A percentile compares a stretch with the other conserved stretches of the same genome.
phyloP scores from a whole-genome alignment of 345 rosid genomes.

The Nasturtium officinale region DNA sequence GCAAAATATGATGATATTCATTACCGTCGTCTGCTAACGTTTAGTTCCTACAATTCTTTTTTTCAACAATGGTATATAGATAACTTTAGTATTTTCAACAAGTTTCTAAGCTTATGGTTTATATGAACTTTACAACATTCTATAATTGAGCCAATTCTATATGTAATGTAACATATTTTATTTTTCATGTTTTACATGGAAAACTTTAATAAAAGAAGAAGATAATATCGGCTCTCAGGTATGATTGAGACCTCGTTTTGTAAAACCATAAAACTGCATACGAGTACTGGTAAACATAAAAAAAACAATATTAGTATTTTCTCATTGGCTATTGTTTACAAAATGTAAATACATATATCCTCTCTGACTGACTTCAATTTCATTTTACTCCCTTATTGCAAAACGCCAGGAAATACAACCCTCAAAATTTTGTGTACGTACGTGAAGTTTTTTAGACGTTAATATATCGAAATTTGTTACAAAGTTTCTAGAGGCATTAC shows the following conservation, averaged over 20 bases:
- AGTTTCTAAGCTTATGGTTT: background rate
- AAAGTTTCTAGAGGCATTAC: background rate
- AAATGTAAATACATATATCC: background rate
- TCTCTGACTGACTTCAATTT: conserved; percentile 14
- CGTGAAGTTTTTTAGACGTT: background rate
- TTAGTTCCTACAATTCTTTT: background rate
- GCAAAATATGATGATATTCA: background rate
- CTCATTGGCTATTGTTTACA: background rate
- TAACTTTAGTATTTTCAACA: background rate
- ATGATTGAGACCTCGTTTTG: background rate
- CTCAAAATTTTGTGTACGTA: background rate
- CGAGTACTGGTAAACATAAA: too few relatives aligned
- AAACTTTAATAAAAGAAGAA: too few relatives aligned
- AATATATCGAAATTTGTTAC: background rate
- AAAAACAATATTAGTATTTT: background rate
- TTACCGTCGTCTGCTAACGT: background rate
- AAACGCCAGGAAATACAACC: conserved; percentile 8
- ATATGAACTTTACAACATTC: background rate
- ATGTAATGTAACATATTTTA: too few relatives aligned
- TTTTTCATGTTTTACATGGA: too few relatives aligned
- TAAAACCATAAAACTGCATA: background rate
- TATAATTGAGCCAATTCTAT: too few relatives aligned
- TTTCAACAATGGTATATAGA: background rate
- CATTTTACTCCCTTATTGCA: background rate
- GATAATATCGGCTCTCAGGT: background rate